Evolutionary conservation across 2,329 filamentous ascomycete species (phyloP).

Genomic region (Colletotrichum caudatum): DNA sequence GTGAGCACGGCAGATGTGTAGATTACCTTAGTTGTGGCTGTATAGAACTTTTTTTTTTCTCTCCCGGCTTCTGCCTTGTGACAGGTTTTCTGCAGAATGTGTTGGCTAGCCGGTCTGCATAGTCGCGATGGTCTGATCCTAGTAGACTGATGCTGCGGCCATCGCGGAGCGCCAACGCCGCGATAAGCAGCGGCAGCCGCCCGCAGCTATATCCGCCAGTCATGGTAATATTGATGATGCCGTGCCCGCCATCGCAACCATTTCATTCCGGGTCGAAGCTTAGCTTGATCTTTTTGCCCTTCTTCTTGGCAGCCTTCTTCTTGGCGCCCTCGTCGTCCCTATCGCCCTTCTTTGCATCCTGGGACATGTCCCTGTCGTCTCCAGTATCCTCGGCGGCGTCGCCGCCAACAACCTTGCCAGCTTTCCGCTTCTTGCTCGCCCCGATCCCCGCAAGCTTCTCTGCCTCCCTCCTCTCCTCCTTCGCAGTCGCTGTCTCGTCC

Average conservation of each 20-base stretch:
- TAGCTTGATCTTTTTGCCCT: conserved; percentile 74
- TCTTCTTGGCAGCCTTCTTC: conserved; percentile 53
- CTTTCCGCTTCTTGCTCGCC: conserved; percentile 66
- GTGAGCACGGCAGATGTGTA: conserved; percentile 50
- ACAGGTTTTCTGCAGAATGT: not conserved
- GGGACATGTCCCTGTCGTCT: not conserved
- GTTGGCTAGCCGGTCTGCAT: conserved; percentile 8
- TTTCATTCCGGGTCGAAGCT: conserved; percentile 61
- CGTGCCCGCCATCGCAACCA: not conserved
- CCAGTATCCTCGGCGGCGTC: conserved; percentile 13
- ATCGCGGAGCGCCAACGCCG: not conserved
- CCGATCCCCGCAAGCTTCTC: conserved; percentile 57
- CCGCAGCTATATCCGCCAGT: not conserved
- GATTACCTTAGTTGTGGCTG: conserved; percentile 51
- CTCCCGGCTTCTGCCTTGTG: conserved; percentile 22
- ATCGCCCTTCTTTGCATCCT: conserved; percentile 62
- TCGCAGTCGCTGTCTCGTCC: conserved; percentile 40
- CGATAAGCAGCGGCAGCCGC: not conserved
- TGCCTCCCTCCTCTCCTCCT: conserved; percentile 48
- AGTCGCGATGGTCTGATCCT: conserved; percentile 4
- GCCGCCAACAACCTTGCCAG: conserved; percentile 59
- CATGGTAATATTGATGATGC: conserved; percentile 7
- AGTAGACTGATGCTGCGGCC: not conserved
- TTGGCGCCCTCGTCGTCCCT: conserved; percentile 55
- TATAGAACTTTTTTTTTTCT: conserved; percentile 46